Conservation (phyloP, 1,284 basidiomycete genomes). For the Omphalotus olearius region DNA sequence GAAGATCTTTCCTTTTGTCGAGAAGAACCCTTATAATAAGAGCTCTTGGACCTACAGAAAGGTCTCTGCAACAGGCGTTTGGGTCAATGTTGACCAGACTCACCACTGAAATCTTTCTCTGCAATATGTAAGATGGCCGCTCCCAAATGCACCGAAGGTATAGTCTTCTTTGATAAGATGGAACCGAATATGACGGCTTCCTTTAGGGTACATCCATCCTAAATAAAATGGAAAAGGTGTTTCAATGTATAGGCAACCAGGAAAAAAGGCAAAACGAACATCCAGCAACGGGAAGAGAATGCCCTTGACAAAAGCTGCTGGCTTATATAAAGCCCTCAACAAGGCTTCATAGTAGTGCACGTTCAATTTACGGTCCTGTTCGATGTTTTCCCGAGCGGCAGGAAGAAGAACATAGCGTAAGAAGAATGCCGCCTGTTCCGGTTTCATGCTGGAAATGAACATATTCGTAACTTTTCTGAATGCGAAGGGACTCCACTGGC, state of each 20-base stretch:
- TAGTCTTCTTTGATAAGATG: conserved; percentile 66
- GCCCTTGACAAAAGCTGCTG: conserved; percentile 76
- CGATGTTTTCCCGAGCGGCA: conserved; percentile 69
- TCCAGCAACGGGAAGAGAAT: conserved; percentile 74
- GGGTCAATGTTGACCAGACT: not conserved
- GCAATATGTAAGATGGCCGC: conserved; percentile 69
- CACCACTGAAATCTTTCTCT: conserved; percentile 70
- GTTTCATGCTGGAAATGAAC: conserved; percentile 77
- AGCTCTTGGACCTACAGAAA: conserved; percentile 55
- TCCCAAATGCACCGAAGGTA: conserved; percentile 65
- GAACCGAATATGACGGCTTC: conserved; percentile 76
- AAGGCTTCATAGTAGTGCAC: conserved; percentile 74
- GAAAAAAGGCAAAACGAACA: conserved; percentile 31
- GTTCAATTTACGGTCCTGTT: conserved; percentile 57
- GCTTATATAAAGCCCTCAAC: conserved; percentile 74
- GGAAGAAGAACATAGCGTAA: conserved; percentile 70
- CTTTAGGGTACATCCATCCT: conserved; percentile 68
- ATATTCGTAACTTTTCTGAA: conserved; percentile 72
- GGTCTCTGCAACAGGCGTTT: not conserved
- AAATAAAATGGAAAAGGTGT: not conserved
- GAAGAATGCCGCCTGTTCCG: conserved; percentile 70
- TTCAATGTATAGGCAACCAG: not conserved
- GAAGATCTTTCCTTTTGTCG: conserved; percentile 80
- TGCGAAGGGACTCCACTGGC: conserved; percentile 72
- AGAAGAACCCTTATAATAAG: conserved; percentile 77